A percentile compares a stretch with the other conserved stretches of the same genome.
Conservation (phyloP, 2,329 filamentous ascomycete species). For the Venturia asperata region DNA sequence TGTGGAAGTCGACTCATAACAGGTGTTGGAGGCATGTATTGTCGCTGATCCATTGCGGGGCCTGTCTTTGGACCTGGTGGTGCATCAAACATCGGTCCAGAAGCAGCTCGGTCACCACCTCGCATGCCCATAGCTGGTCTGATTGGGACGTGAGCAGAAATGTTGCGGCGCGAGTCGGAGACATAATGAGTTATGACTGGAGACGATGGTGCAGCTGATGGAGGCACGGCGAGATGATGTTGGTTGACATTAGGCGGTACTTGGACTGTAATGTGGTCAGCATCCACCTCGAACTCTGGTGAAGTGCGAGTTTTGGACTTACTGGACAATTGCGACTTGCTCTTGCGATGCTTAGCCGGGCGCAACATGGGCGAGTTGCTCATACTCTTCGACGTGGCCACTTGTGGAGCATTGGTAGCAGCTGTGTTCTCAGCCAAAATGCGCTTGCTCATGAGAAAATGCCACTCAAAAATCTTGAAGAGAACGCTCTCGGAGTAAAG, state of each 20-base stretch:
- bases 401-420: neutral
- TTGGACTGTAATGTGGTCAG: neutral
- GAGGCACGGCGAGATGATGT: neutral
- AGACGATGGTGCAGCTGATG: neutral
- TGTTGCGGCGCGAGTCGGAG: neutral
- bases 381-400: neutral
- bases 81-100: neutral
- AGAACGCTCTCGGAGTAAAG: neutral
- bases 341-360: constrained; percentile 2
- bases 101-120: neutral
- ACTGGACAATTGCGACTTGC: constrained; percentile 4
- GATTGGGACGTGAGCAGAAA: neutral
- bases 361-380: constrained; percentile 2
- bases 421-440: neutral
- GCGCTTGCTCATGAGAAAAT: neutral
- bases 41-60: neutral
- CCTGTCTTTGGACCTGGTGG: constrained; percentile 1
- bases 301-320: neutral
- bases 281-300: neutral
- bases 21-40: neutral
- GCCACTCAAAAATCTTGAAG: neutral
- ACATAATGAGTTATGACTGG: neutral
- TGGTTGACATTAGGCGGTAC: neutral
- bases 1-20: neutral
- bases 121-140: neutral